Evolutionary conservation across 257 asterid genomes (phyloP).

Genomic region (Thymus mandschuricus): DNA sequence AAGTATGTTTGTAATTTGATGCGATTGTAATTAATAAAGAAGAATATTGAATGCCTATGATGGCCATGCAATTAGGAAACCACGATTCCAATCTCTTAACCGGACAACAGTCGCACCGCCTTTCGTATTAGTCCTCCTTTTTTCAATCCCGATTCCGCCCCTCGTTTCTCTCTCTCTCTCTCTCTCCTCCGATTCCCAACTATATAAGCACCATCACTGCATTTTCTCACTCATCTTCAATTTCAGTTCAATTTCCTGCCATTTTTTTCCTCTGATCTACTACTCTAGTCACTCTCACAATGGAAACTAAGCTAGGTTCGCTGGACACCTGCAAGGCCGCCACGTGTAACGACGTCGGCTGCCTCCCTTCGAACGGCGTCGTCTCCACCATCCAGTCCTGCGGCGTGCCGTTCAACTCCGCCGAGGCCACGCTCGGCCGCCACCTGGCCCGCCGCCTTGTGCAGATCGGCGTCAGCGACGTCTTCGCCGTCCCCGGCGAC

Average conservation of each 20-base stretch:
- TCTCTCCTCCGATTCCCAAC: background rate
- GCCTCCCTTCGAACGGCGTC: conserved; percentile 49
- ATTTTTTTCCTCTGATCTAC: background rate
- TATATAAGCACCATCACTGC: background rate
- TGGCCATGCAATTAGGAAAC: conserved; percentile 1
- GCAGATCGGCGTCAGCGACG: conserved; percentile 64
- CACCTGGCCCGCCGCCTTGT: conserved; percentile 91
- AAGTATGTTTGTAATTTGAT: no score
- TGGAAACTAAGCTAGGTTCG: conserved; percentile 68
- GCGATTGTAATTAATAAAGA: background rate
- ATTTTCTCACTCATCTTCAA: background rate
- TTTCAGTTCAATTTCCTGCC: background rate
- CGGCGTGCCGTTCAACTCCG: conserved; percentile 39
- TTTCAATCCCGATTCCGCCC: conserved; percentile 24
- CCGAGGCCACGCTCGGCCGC: conserved; percentile 77
- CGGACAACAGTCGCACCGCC: conserved; percentile 28
- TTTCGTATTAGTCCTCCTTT: background rate
- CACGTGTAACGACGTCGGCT: conserved; percentile 43
- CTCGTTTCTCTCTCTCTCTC: conserved; percentile 2
- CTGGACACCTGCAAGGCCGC: conserved; percentile 46
- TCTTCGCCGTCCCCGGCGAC: conserved; percentile 83
- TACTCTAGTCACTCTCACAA: conserved; percentile 14
- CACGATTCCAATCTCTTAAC: background rate
- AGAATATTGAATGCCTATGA: background rate
- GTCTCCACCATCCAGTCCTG: conserved; percentile 44